Conservation (phyloP, 1,284 basidiomycete species). For the Wallemia ichthyophaga region DNA sequence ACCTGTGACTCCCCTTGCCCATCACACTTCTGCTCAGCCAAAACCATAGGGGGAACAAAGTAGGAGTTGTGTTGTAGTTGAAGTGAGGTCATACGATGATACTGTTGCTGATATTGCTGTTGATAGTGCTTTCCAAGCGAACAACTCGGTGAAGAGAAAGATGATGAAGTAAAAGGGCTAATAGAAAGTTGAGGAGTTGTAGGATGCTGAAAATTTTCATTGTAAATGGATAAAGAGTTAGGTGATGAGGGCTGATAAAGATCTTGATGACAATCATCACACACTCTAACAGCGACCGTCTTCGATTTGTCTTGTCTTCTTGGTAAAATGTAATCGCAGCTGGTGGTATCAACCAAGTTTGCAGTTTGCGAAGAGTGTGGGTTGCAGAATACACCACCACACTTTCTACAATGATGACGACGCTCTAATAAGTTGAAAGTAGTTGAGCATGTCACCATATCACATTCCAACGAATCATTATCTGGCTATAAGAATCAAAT, state of each 20-base stretch:
- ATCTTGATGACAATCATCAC: background rate
- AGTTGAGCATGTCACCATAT: constrained; percentile 34
- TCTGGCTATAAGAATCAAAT: no score
- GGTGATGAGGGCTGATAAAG: no score
- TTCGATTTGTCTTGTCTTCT: background rate
- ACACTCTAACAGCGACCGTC: background rate
- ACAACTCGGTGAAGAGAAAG: background rate
- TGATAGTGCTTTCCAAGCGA: background rate
- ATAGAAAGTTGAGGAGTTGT: background rate
- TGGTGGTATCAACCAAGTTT: constrained; percentile 32
- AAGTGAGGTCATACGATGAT: background rate
- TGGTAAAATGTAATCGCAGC: constrained; percentile 32
- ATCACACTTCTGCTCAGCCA: no score
- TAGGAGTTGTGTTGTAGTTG: background rate
- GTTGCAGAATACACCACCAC: constrained; percentile 38
- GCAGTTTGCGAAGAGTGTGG: constrained; percentile 27
- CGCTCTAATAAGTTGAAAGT: constrained; percentile 34
- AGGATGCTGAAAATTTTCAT: background rate
- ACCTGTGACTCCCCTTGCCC: no score
- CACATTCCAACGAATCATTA: constrained; percentile 27
- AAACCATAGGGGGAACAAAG: background rate
- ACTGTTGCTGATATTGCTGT: background rate
- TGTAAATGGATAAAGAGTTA: background rate
- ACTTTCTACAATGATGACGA: constrained; percentile 47
- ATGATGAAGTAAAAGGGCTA: background rate